Evolutionary conservation across 2,329 filamentous ascomycete genomes (phyloP).

Genomic region (Neospermospora avenae): DNA sequence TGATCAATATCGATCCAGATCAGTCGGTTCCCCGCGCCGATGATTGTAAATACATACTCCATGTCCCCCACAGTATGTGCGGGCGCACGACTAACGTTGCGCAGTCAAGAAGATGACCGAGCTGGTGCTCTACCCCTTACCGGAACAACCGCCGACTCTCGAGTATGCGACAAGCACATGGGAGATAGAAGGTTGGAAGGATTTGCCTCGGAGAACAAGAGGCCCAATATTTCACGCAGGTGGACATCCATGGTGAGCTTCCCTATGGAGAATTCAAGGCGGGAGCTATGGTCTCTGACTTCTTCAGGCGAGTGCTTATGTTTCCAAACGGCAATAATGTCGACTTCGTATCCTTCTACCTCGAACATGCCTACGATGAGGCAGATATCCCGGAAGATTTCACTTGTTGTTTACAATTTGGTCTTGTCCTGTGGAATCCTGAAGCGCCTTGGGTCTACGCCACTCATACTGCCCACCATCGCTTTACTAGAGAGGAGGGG

Average conservation of each 20-base stretch:
- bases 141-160: constrained; percentile 74
- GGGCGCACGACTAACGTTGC: constrained; percentile 17
- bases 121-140: constrained; percentile 67
- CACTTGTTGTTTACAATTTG: constrained; percentile 96
- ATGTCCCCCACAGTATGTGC: not conserved
- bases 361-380: constrained; percentile 77
- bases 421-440: constrained; percentile 89
- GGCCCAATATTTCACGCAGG: constrained; percentile 85
- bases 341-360: constrained; percentile 90
- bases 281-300: constrained; percentile 1
- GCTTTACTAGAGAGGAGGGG: constrained; percentile 93
- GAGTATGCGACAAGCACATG: constrained; percentile 78
- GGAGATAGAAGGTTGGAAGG: constrained; percentile 82
- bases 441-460: constrained; percentile 83
- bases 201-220: constrained; percentile 74
- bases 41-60: constrained; percentile 35
- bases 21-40: constrained; percentile 35
- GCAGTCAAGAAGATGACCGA: constrained; percentile 83
- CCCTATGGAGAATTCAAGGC: not conserved
- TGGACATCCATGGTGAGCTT: constrained; percentile 75
- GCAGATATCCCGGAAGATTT: constrained; percentile 78
- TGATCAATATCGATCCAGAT: constrained; percentile 40
- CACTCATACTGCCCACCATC: constrained; percentile 84
- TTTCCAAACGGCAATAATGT: constrained; percentile 95
- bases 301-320: constrained; percentile 78